Evolutionary conservation across 1,284 basidiomycete species (phyloP).

Genomic region (Pseudozyma tsukubaensis): DNA sequence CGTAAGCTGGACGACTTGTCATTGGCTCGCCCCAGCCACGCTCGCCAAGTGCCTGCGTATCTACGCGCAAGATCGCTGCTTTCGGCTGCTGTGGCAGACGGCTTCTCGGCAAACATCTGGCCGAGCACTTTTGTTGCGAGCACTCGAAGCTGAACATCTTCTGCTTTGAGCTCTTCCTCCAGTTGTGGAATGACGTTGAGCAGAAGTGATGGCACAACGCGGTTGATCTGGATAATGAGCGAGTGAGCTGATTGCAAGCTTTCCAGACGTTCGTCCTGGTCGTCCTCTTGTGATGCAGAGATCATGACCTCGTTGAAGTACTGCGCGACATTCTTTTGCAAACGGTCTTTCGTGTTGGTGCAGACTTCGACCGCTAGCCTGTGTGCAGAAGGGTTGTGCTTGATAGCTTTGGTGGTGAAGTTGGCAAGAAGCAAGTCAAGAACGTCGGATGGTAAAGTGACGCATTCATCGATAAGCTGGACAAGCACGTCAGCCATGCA

Average conservation of each 20-base stretch:
- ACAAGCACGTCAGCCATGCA: conserved; percentile 89
- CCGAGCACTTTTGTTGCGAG: conserved; percentile 87
- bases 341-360: conserved; percentile 82
- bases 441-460: conserved; percentile 79
- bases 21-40: conserved; percentile 83
- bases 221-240: conserved; percentile 85
- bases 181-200: conserved; percentile 92
- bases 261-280: conserved; percentile 52
- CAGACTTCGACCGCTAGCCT: conserved; percentile 89
- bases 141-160: conserved; percentile 78
- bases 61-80: conserved; percentile 77
- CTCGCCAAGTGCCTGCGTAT: conserved; percentile 85
- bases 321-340: conserved; percentile 87
- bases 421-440: conserved; percentile 85
- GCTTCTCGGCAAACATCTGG: conserved; percentile 79
- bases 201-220: conserved; percentile 82
- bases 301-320: conserved; percentile 69
- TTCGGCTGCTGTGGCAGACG: conserved; percentile 32
- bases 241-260: conserved; percentile 79
- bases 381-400: conserved; percentile 74
- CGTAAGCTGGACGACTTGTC: conserved; percentile 82
- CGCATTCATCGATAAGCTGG: conserved; percentile 87
- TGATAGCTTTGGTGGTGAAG: conserved; percentile 79
- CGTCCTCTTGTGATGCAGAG: conserved; percentile 69
- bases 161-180: conserved; percentile 86